phyloP scores from a whole-genome alignment of 2,329 filamentous ascomycete species.

The Akanthomyces uredinophilus region DNA sequence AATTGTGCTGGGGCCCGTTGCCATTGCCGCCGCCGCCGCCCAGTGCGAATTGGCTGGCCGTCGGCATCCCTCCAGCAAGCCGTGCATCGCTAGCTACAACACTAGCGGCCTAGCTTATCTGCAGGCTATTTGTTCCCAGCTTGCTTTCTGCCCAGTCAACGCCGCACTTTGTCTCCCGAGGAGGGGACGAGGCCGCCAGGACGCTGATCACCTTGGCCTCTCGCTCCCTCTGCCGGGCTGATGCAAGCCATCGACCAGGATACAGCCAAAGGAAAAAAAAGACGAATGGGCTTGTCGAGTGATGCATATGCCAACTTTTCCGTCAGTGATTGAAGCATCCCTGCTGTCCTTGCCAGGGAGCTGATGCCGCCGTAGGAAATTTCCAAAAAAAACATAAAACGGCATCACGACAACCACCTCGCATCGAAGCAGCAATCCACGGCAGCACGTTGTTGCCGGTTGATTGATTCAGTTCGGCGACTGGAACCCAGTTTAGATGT shows the following conservation, averaged over 20 bases:
- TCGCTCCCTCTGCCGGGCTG: not conserved
- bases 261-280: not conserved
- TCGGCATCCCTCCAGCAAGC: not conserved
- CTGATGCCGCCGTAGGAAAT: not conserved
- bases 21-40: not conserved
- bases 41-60: not conserved
- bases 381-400: not conserved
- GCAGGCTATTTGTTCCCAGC: not conserved
- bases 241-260: slow-evolving; percentile 8
- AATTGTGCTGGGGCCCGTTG: not conserved
- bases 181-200: not conserved
- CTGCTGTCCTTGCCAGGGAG: not conserved
- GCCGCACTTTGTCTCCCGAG: not conserved
- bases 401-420: not conserved
- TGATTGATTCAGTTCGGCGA: not conserved
- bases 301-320: not conserved
- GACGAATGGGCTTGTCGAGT: not conserved
- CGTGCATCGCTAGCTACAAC: not conserved
- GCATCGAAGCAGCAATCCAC: not conserved
- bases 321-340: not conserved
- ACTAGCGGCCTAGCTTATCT: slow-evolving; percentile 7
- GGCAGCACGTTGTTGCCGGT: not conserved
- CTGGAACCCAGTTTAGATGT: not conserved
- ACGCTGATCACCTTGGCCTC: not conserved
- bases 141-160: not conserved